These are phyloP conservation scores for Cicer arietinum DNA, from an alignment of 306 rosid genomes.

Conservation along the genomic window DNA sequence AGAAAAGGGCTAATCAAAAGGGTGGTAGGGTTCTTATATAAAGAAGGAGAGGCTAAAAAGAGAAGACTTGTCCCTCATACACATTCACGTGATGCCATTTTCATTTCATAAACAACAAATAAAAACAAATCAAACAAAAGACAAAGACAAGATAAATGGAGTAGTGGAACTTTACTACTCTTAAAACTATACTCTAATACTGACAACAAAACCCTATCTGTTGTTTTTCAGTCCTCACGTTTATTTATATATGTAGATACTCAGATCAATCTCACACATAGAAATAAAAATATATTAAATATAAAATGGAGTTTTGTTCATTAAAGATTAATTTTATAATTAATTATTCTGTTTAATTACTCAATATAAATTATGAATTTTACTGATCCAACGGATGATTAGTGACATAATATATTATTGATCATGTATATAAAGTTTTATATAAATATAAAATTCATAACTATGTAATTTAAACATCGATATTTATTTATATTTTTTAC, in stretches of 20 bases:
- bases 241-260: neutral
- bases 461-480: too few species aligned
- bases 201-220: slow-evolving; percentile 57
- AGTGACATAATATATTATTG: too few species aligned
- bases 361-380: too few species aligned
- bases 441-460: too few species aligned
- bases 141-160: slow-evolving; percentile 54
- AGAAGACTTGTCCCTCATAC: slow-evolving; percentile 46
- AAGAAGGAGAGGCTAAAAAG: slow-evolving; percentile 41
- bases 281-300: too few species aligned
- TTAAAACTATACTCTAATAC: slow-evolving; percentile 31
- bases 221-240: slow-evolving; percentile 32
- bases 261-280: neutral
- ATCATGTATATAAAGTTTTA: too few species aligned
- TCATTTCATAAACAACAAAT: slow-evolving; percentile 42
- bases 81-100: slow-evolving; percentile 67
- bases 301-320: too few species aligned
- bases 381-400: too few species aligned
- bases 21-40: slow-evolving; percentile 50
- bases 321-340: too few species aligned
- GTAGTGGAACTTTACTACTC: slow-evolving; percentile 62
- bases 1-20: slow-evolving; percentile 34
- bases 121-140: slow-evolving; percentile 43
- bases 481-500: too few species aligned
- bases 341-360: too few species aligned